These are phyloP conservation scores for Lathyrus sativus DNA, from an alignment of 306 rosid genomes.

Conservation along the genomic window DNA sequence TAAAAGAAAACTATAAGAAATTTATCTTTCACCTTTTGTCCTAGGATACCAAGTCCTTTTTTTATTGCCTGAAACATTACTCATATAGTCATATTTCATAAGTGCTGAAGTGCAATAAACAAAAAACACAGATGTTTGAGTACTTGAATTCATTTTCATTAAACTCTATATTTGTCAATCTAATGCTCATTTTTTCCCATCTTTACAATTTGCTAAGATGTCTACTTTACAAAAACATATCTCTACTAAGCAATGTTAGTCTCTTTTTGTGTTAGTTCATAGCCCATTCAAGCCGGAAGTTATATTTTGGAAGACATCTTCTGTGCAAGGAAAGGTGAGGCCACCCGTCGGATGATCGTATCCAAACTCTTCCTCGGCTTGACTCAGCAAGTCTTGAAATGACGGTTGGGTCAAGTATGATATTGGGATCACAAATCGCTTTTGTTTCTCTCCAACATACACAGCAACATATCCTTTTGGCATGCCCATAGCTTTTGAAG, in stretches of 20 bases:
- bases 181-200: neutral
- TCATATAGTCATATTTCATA: neutral
- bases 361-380: too few species aligned
- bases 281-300: conserved; percentile 33
- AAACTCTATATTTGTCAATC: neutral
- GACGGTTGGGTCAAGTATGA: too few species aligned
- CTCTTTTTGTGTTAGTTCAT: neutral
- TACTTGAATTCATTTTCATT: conserved; percentile 1
- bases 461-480: too few species aligned
- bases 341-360: too few species aligned
- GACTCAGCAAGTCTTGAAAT: too few species aligned
- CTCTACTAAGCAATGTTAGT: neutral
- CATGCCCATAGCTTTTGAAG: too few species aligned
- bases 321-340: too few species aligned
- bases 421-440: too few species aligned
- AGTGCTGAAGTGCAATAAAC: conserved; percentile 8
- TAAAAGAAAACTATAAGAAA: neutral
- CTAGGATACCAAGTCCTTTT: neutral
- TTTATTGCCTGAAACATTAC: conserved; percentile 5
- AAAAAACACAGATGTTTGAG: neutral
- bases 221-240: neutral
- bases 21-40: neutral
- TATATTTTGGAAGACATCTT: conserved; percentile 1
- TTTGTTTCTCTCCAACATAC: too few species aligned
- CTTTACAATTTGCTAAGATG: conserved; percentile 4